A percentile compares a stretch with the other conserved stretches of the same genome.
Evolutionary conservation across 768 basidiomycete species (phyloP).

Genomic region (Podaxis pistillaris): DNA sequence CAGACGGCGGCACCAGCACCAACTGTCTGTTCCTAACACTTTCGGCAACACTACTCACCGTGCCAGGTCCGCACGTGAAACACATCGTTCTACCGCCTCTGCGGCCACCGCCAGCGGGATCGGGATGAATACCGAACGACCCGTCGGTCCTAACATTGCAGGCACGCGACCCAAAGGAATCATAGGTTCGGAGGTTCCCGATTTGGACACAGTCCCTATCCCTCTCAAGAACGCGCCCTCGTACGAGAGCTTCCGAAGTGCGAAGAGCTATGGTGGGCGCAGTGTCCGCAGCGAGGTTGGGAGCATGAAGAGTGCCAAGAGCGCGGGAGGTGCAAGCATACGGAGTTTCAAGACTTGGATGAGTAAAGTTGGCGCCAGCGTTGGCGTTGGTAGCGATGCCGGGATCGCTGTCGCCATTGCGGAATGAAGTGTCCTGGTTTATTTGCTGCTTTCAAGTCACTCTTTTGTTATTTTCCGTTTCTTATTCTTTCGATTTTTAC

Average conservation of each 20-base stretch:
- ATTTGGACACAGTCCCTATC: not conserved
- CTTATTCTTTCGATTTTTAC: not conserved
- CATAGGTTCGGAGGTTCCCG: not conserved
- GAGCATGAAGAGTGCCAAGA: constrained; percentile 39
- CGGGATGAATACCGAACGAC: not conserved
- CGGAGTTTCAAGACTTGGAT: constrained; percentile 42
- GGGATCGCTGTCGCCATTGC: constrained; percentile 8
- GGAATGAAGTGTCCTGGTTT: constrained; percentile 8
- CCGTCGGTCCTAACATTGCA: constrained; percentile 7
- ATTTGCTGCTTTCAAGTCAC: constrained; percentile 1
- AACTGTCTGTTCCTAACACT: not conserved
- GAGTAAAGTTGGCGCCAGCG: constrained; percentile 26
- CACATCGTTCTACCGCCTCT: not conserved
- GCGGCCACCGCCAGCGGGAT: not conserved
- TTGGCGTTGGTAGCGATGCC: not conserved
- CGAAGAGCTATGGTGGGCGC: constrained; percentile 35
- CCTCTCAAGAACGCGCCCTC: constrained; percentile 32
- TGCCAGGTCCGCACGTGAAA: not conserved
- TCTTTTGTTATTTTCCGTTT: not conserved
- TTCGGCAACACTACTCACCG: not conserved
- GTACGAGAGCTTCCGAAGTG: constrained; percentile 46
- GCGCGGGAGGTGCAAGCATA: constrained; percentile 22
- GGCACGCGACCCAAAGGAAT: constrained; percentile 13
- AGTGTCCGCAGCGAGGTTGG: constrained; percentile 40
- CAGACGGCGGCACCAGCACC: not conserved